phyloP scores from a whole-genome alignment of 305 asterid species.

The Fraxinus xanthoxyloides region DNA sequence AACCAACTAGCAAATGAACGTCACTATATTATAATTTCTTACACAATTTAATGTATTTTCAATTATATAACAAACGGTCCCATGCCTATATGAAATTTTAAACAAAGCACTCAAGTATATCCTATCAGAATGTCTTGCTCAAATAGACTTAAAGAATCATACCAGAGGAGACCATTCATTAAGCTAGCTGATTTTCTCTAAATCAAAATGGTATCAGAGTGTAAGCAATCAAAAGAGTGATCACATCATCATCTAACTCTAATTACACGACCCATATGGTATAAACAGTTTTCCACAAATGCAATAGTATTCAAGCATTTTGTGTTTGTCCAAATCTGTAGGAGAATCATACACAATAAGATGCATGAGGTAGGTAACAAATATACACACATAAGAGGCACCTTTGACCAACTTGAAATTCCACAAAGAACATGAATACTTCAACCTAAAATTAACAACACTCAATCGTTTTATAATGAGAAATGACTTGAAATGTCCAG shows the following conservation, averaged over 20 bases:
- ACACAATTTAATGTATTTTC: neutral
- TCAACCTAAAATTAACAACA: neutral
- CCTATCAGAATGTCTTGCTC: neutral
- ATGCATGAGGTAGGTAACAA: neutral
- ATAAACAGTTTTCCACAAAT: neutral
- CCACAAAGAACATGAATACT: neutral
- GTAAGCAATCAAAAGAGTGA: neutral
- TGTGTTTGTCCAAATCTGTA: neutral
- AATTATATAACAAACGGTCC: neutral
- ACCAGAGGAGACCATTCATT: neutral
- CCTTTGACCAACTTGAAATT: neutral
- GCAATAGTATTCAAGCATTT: neutral
- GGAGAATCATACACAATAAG: neutral
- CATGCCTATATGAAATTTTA: neutral
- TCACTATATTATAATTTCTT: neutral
- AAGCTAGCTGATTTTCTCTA: neutral
- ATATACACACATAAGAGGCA: neutral
- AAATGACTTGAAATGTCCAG: neutral
- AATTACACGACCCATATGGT: neutral
- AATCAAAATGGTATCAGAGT: neutral
- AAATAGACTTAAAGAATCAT: neutral
- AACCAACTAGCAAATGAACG: neutral
- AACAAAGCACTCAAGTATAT: neutral
- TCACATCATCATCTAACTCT: neutral
- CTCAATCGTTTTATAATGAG: neutral